These are phyloP conservation scores for Rhynchosporium agropyri DNA, from an alignment of 2,329 filamentous ascomycete genomes.

Conservation along the genomic window DNA sequence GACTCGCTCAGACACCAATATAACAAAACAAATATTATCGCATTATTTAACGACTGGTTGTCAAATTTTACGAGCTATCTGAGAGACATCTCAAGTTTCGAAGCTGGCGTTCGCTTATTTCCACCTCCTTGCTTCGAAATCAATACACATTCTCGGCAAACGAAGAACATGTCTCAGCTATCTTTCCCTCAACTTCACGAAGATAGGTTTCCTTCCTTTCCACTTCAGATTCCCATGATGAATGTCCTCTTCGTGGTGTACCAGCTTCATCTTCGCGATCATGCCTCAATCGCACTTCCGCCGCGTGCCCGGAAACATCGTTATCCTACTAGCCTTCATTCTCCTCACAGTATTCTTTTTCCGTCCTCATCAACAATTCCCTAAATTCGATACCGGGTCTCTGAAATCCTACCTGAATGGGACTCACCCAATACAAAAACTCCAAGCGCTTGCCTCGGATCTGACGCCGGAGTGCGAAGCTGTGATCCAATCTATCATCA, in stretches of 20 bases:
- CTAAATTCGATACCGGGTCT: not conserved
- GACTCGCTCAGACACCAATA: no score
- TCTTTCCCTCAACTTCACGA: not conserved
- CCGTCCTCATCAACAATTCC: not conserved
- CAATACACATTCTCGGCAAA: not conserved
- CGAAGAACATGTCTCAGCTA: not conserved
- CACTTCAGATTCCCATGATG: not conserved
- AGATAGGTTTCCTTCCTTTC: not conserved
- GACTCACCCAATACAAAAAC: constrained; percentile 1
- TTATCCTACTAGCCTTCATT: not conserved
- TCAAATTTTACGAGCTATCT: no score
- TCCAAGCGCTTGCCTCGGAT: constrained; percentile 5
- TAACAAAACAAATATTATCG: no score
- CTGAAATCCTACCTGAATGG: constrained; percentile 14
- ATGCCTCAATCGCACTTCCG: not conserved
- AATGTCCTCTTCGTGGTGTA: not conserved
- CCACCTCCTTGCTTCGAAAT: not conserved
- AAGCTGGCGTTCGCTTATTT: not conserved
- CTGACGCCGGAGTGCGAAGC: constrained; percentile 3
- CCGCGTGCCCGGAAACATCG: constrained; percentile 7
- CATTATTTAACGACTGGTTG: no score
- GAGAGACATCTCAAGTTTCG: not conserved
- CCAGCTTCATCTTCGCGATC: not conserved
- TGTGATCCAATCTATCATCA: not conserved
- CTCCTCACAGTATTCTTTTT: not conserved